These are phyloP conservation scores for Paracorniculantispora psalliotae DNA, from an alignment of 2,329 filamentous ascomycete species.

Conservation along the genomic window DNA sequence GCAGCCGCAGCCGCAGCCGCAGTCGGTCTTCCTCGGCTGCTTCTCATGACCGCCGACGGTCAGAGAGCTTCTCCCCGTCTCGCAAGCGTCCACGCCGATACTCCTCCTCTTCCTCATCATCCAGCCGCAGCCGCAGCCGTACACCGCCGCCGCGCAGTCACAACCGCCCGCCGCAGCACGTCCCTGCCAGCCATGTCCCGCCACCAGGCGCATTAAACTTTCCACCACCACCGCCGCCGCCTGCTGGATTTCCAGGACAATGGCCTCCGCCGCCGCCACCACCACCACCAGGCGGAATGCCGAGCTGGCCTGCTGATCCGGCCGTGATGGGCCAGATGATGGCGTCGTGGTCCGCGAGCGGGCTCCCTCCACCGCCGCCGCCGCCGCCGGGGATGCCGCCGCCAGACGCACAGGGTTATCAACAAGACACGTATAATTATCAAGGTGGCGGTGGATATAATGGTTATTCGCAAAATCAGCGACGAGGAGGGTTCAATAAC, in stretches of 20 bases:
- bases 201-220: slow-evolving; percentile 25
- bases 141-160: slow-evolving; percentile 18
- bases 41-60: too few species aligned
- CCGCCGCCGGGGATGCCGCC: neutral
- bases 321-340: slow-evolving; percentile 14
- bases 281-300: slow-evolving; percentile 17
- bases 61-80: slow-evolving; percentile 26
- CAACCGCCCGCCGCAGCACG: slow-evolving; percentile 27
- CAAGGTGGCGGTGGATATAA: slow-evolving; percentile 19
- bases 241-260: slow-evolving; percentile 34
- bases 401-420: neutral
- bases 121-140: slow-evolving; percentile 22
- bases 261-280: slow-evolving; percentile 38
- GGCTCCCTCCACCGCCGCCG: slow-evolving; percentile 18
- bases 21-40: too few species aligned
- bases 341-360: slow-evolving; percentile 10
- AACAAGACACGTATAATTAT: neutral
- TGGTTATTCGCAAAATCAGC: slow-evolving; percentile 20
- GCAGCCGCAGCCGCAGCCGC: slow-evolving; percentile 17
- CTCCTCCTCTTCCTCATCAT: slow-evolving; percentile 23
- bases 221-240: slow-evolving; percentile 27
- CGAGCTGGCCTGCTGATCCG: slow-evolving; percentile 18
- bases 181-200: slow-evolving; percentile 17
- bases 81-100: slow-evolving; percentile 26
- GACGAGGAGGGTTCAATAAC: slow-evolving; percentile 27